A percentile compares a stretch with the other conserved stretches of the same genome.
phyloP scores from a whole-genome alignment of 2,329 filamentous ascomycete species.

The Xylaria multiplex region DNA sequence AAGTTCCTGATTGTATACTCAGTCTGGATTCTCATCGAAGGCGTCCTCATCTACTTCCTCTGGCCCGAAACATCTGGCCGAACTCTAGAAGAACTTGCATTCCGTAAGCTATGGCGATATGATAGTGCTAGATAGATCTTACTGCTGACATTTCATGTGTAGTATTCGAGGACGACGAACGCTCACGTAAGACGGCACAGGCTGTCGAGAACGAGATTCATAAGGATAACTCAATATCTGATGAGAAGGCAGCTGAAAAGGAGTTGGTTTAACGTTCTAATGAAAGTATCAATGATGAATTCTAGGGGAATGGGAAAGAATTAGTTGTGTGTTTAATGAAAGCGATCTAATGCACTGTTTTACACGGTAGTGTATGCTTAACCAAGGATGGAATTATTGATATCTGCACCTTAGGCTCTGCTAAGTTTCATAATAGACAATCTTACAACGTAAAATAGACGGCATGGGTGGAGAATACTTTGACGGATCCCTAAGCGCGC shows the following conservation, averaged over 20 bases:
- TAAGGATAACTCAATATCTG: slow-evolving; percentile 37
- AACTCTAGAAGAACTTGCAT: slow-evolving; percentile 70
- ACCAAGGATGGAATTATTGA: background rate
- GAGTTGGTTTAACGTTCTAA: slow-evolving; percentile 31
- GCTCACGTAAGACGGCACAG: slow-evolving; percentile 40
- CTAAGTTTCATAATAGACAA: too few relatives aligned
- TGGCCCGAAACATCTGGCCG: slow-evolving; percentile 83
- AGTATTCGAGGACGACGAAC: slow-evolving; percentile 47
- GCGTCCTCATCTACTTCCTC: slow-evolving; percentile 73
- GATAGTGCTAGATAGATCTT: background rate
- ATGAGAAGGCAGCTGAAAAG: slow-evolving; percentile 36
- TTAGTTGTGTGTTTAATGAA: background rate
- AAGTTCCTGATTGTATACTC: slow-evolving; percentile 47
- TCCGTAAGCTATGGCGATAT: slow-evolving; percentile 40
- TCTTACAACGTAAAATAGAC: too few relatives aligned
- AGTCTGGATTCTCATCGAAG: slow-evolving; percentile 46
- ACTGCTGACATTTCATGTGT: slow-evolving; percentile 28
- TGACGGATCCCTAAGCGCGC: too few relatives aligned
- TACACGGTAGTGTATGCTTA: too few relatives aligned
- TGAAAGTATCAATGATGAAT: background rate
- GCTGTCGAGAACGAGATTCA: slow-evolving; percentile 48
- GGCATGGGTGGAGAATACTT: too few relatives aligned
- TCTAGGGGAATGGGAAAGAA: background rate
- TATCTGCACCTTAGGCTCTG: background rate
- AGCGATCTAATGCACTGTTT: background rate